Evolutionary conservation across 768 basidiomycete genomes (phyloP).

Genomic region (Rhizopogon roseolus): DNA sequence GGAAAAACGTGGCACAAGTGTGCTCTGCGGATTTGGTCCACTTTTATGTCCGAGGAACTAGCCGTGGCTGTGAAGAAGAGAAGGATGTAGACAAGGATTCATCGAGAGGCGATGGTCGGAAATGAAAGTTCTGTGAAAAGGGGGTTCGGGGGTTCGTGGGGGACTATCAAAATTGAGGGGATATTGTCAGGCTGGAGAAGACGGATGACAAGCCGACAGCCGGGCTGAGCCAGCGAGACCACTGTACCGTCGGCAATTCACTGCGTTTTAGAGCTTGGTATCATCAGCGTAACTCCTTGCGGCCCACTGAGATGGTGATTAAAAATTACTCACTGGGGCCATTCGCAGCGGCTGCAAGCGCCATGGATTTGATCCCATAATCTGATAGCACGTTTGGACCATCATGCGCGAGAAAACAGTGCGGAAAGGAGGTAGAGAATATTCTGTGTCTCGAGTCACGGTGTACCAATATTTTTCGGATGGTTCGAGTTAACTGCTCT

Average conservation of each 20-base stretch:
- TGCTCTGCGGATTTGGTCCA: conserved; percentile 40
- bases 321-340: background rate
- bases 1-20: conserved; percentile 48
- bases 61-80: conserved; percentile 37
- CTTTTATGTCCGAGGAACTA: conserved; percentile 43
- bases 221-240: conserved; percentile 23
- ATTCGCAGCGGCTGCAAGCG: background rate
- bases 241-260: background rate
- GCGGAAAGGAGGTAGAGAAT: conserved; percentile 26
- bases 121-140: background rate
- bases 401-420: conserved; percentile 25
- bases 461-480: conserved; percentile 16
- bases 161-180: background rate
- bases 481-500: background rate
- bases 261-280: background rate
- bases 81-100: conserved; percentile 34
- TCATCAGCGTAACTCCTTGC: background rate
- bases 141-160: background rate
- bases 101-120: conserved; percentile 18
- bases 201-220: background rate
- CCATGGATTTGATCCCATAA: background rate
- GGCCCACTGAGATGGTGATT: background rate
- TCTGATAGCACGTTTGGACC: conserved; percentile 14
- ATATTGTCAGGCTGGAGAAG: background rate
- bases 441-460: conserved; percentile 21